Evolutionary conservation across 2,329 filamentous ascomycete genomes (phyloP).

Genomic region (Aspergillus sergii): DNA sequence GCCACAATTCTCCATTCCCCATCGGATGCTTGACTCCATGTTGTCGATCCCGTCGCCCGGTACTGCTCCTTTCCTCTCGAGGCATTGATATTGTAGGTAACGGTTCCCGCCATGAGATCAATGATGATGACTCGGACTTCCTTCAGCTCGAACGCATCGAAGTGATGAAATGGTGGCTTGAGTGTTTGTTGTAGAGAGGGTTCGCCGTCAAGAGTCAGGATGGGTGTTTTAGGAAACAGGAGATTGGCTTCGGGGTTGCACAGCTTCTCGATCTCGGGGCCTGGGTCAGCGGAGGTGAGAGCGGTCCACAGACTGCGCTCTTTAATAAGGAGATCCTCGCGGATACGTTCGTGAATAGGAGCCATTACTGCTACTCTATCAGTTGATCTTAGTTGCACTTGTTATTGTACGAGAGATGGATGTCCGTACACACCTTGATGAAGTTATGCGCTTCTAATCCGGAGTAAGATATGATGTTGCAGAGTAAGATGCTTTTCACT

Average conservation of each 20-base stretch:
- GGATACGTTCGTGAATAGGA: constrained; percentile 41
- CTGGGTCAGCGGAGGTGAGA: constrained; percentile 40
- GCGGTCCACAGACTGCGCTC: constrained; percentile 42
- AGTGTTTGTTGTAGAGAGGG: constrained; percentile 27
- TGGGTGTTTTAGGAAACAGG: constrained; percentile 36
- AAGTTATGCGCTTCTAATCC: background rate
- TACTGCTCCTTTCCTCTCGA: constrained; percentile 29
- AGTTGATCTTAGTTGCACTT: background rate
- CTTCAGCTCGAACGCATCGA: constrained; percentile 34
- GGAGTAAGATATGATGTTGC: background rate
- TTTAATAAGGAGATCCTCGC: constrained; percentile 36
- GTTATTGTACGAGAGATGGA: too few relatives aligned
- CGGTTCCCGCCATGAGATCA: constrained; percentile 39
- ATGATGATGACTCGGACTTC: constrained; percentile 37
- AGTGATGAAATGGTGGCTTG: constrained; percentile 38
- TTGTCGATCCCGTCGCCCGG: constrained; percentile 33
- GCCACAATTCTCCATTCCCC: constrained; percentile 40
- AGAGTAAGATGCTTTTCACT: background rate
- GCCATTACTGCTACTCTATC: constrained; percentile 27
- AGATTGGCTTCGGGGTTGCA: constrained; percentile 34
- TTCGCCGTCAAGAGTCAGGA: constrained; percentile 34
- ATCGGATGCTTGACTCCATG: constrained; percentile 42
- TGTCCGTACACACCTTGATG: background rate
- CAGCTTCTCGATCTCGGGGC: constrained; percentile 36
- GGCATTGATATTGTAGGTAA: constrained; percentile 38